Conservation (phyloP, 2,329 filamentous ascomycete species). For the Blastomyces silverae region DNA sequence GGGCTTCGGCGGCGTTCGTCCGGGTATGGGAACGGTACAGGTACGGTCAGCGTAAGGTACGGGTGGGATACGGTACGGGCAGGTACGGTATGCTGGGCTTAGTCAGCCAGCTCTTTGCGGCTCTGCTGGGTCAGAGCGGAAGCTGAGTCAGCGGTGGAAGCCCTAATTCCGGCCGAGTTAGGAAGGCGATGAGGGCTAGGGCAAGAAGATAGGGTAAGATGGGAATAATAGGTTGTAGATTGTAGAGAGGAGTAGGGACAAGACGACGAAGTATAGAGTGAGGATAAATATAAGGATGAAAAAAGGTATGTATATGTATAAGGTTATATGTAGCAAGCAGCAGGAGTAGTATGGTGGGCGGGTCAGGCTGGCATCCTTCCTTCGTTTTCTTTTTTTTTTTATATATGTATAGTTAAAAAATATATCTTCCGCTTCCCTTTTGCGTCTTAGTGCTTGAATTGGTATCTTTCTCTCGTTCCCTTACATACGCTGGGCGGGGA, state of each 20-base stretch:
- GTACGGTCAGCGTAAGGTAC: slow-evolving; percentile 6
- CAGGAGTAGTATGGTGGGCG: background rate
- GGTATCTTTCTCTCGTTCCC: background rate
- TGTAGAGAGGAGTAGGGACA: background rate
- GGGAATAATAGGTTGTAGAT: too few relatives aligned
- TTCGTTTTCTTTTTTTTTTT: background rate
- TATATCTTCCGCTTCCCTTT: background rate
- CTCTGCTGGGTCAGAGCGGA: background rate
- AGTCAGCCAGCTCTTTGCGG: background rate
- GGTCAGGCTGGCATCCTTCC: background rate
- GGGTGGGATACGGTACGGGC: background rate
- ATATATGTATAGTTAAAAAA: background rate
- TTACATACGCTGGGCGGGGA: too few relatives aligned
- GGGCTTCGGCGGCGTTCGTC: background rate
- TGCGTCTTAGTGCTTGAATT: background rate
- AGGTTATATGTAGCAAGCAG: background rate
- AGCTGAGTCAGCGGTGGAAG: slow-evolving; percentile 1
- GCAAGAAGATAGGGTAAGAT: too few relatives aligned
- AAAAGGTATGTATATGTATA: background rate
- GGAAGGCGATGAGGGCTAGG: too few relatives aligned
- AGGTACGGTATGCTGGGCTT: slow-evolving; percentile 1
- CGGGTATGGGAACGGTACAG: slow-evolving; percentile 1
- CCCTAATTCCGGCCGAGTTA: background rate
- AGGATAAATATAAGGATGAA: background rate
- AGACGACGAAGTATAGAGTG: background rate